phyloP scores from a whole-genome alignment of 1,284 basidiomycete species.

The Vanrija humicola region DNA sequence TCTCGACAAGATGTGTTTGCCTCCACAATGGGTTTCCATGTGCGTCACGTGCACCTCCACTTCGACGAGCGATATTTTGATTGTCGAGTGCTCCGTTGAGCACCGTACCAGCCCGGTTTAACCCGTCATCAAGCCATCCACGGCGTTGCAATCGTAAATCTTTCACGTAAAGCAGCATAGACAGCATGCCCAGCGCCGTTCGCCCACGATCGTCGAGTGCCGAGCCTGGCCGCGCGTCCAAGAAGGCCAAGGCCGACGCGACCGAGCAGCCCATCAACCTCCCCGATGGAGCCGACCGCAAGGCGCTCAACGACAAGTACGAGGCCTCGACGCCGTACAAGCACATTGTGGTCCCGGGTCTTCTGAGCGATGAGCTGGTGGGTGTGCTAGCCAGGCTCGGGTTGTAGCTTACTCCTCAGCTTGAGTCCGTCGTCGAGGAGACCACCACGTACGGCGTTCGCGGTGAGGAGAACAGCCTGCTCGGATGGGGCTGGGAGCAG shows the following conservation, averaged over 20 bases:
- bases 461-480: slow-evolving; percentile 45
- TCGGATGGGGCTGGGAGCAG: slow-evolving; percentile 70
- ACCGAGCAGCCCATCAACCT: slow-evolving; percentile 24
- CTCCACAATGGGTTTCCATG: too few relatives aligned
- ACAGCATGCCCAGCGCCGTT: slow-evolving; percentile 27
- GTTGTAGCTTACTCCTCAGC: slow-evolving; percentile 31
- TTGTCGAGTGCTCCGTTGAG: too few relatives aligned
- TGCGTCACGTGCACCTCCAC: too few relatives aligned
- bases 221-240: slow-evolving; percentile 11
- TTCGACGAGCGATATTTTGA: too few relatives aligned
- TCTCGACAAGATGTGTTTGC: too few relatives aligned
- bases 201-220: slow-evolving; percentile 24
- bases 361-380: slow-evolving; percentile 81
- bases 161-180: neutral
- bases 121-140: too few relatives aligned
- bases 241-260: slow-evolving; percentile 23
- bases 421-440: slow-evolving; percentile 66
- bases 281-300: slow-evolving; percentile 20
- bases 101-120: too few relatives aligned
- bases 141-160: too few relatives aligned
- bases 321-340: slow-evolving; percentile 67
- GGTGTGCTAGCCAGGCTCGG: slow-evolving; percentile 21
- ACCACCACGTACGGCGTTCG: slow-evolving; percentile 44
- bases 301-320: slow-evolving; percentile 53
- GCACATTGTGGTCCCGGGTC: slow-evolving; percentile 72